Conservation (phyloP, 2,329 filamentous ascomycete genomes). For the Xylaria sp. region DNA sequence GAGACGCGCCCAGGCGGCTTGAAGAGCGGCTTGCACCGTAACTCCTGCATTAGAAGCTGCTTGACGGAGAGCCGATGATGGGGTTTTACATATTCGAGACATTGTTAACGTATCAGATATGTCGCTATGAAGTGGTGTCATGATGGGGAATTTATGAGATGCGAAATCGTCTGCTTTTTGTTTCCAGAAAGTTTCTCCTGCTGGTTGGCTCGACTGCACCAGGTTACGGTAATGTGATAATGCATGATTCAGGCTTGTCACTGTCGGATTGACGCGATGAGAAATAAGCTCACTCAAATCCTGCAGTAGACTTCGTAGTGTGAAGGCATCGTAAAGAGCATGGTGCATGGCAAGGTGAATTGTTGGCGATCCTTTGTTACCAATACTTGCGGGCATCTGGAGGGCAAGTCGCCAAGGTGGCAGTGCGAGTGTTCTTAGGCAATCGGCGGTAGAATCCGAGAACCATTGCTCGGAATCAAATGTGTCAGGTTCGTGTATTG, state of each 20-base stretch:
- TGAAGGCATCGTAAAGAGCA: constrained; percentile 85
- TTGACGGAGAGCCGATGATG: constrained; percentile 62
- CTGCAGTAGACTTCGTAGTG: constrained; percentile 72
- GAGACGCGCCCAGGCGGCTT: constrained; percentile 81
- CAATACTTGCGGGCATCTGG: constrained; percentile 38
- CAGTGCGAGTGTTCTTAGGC: constrained; percentile 59
- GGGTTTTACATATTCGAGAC: constrained; percentile 54
- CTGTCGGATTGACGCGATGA: constrained; percentile 28
- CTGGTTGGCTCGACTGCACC: constrained; percentile 41
- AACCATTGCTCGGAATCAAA: constrained; percentile 56
- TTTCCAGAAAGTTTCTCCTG: constrained; percentile 71
- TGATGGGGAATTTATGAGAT: constrained; percentile 78
- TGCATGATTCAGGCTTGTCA: constrained; percentile 48
- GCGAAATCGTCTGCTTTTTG: constrained; percentile 62
- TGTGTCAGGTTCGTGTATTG: constrained; percentile 30
- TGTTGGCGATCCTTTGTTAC: constrained; percentile 8
- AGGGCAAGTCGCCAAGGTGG: constrained; percentile 74
- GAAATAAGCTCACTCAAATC: constrained; percentile 60
- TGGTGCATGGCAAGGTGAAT: constrained; percentile 74
- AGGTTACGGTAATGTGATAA: constrained; percentile 57
- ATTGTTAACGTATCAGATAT: constrained; percentile 48
- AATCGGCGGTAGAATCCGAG: constrained; percentile 44
- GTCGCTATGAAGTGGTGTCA: constrained; percentile 70
- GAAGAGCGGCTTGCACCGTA: constrained; percentile 80
- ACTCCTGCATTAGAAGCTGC: constrained; percentile 68